Conservation (phyloP, 2,329 filamentous ascomycete genomes). For the Escovopsis sp. region DNA sequence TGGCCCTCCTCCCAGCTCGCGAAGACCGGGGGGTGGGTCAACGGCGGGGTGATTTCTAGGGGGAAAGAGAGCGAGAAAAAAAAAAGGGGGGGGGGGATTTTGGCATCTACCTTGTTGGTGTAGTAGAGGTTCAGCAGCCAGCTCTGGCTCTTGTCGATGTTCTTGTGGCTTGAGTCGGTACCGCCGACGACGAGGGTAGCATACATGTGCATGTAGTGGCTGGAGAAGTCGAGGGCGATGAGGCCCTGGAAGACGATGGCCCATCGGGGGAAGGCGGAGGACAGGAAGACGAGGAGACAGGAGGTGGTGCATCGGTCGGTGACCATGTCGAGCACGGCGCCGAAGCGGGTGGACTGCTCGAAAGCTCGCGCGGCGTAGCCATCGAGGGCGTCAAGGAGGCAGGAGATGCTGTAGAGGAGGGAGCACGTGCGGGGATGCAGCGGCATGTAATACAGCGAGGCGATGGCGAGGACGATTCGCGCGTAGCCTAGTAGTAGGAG, state of each 20-base stretch:
- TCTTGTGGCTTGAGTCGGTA: constrained; percentile 75
- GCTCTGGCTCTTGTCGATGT: constrained; percentile 74
- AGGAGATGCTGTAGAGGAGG: constrained; percentile 81
- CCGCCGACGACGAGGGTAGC: constrained; percentile 81
- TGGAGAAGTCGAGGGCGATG: constrained; percentile 84
- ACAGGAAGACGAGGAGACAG: constrained; percentile 86
- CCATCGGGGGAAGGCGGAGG: constrained; percentile 88
- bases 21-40: too few species aligned
- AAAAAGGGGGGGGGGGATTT: background rate
- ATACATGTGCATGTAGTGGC: constrained; percentile 99
- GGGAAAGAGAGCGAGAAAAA: constrained; percentile 1
- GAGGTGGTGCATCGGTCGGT: constrained; percentile 95
- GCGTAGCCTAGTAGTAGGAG: constrained; percentile 48
- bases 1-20: too few species aligned
- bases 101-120: constrained; percentile 64
- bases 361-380: constrained; percentile 70
- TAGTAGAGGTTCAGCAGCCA: constrained; percentile 92
- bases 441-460: constrained; percentile 97
- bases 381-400: constrained; percentile 87
- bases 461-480: constrained; percentile 67
- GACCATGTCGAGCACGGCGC: constrained; percentile 96
- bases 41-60: too few species aligned
- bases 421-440: constrained; percentile 94
- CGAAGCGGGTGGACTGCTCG: constrained; percentile 88
- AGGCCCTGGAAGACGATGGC: constrained; percentile 86